A percentile compares a stretch with the other conserved stretches of the same genome.
Evolutionary conservation across 2,329 filamentous ascomycete species (phyloP).

Genomic region (Diaporthe vexans): DNA sequence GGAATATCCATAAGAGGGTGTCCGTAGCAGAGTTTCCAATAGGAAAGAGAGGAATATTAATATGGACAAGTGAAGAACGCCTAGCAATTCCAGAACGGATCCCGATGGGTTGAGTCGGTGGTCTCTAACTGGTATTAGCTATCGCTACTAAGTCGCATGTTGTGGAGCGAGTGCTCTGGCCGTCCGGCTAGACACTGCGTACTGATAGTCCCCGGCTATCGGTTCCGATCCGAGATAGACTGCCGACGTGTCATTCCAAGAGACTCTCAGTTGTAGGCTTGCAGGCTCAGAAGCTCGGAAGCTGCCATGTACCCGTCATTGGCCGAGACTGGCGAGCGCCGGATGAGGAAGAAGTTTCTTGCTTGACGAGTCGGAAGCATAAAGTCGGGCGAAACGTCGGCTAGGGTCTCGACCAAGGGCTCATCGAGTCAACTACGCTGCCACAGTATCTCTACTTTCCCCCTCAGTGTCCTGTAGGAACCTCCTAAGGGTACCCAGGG

Average conservation of each 20-base stretch:
- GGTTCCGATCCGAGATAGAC: not conserved
- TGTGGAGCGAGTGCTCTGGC: not conserved
- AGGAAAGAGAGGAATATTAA: too few species aligned
- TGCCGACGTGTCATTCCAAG: not conserved
- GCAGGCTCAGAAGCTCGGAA: not conserved
- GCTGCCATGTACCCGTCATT: not conserved
- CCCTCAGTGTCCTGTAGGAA: too few species aligned
- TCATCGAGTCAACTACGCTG: not conserved
- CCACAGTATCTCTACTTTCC: too few species aligned
- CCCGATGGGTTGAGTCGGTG: not conserved
- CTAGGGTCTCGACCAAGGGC: not conserved
- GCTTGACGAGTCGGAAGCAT: not conserved
- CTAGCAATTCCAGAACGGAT: not conserved
- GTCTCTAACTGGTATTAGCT: not conserved
- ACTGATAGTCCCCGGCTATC: not conserved
- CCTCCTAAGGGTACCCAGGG: too few species aligned
- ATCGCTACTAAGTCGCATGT: not conserved
- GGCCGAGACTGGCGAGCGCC: not conserved
- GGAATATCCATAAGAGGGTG: too few species aligned
- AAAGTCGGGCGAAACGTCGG: not conserved
- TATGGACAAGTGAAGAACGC: too few species aligned
- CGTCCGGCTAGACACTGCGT: not conserved
- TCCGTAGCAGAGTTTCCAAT: too few species aligned
- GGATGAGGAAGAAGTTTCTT: not conserved
- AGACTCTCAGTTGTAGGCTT: too few species aligned